Evolutionary conservation across 768 basidiomycete species (phyloP).

Genomic region (Panaeolus papilionaceus): DNA sequence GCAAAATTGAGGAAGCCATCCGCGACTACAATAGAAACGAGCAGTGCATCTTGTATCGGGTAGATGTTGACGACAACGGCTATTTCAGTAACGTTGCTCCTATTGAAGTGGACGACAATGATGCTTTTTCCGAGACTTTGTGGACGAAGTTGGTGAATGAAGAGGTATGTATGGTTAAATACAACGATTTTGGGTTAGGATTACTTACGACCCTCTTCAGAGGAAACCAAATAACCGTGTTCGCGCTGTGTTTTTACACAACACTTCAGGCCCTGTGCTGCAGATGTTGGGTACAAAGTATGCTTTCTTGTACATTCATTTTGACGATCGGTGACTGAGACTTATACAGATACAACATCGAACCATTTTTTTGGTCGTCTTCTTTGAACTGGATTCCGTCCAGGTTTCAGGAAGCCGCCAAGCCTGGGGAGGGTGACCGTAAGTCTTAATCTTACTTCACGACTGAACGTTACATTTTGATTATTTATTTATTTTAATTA

Average conservation of each 20-base stretch:
- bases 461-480: not conserved
- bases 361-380: slow-evolving; percentile 73
- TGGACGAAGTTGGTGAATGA: not conserved
- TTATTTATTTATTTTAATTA: too few relatives aligned
- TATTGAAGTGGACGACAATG: slow-evolving; percentile 30
- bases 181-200: slow-evolving; percentile 38
- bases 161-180: slow-evolving; percentile 20
- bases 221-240: slow-evolving; percentile 40
- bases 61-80: slow-evolving; percentile 44
- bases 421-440: slow-evolving; percentile 46
- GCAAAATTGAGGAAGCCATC: slow-evolving; percentile 41
- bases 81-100: slow-evolving; percentile 28
- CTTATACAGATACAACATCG: slow-evolving; percentile 53
- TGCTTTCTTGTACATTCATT: slow-evolving; percentile 14
- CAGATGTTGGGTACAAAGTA: slow-evolving; percentile 67
- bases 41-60: slow-evolving; percentile 40
- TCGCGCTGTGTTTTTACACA: slow-evolving; percentile 57
- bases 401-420: slow-evolving; percentile 59
- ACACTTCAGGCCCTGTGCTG: slow-evolving; percentile 53
- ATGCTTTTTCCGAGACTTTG: slow-evolving; percentile 1
- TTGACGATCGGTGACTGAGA: not conserved
- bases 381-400: slow-evolving; percentile 73
- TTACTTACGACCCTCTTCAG: slow-evolving; percentile 21
- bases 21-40: slow-evolving; percentile 28
- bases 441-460: not conserved